These are phyloP conservation scores for Neltuma alba DNA, from an alignment of 306 rosid genomes.

Conservation along the genomic window DNA sequence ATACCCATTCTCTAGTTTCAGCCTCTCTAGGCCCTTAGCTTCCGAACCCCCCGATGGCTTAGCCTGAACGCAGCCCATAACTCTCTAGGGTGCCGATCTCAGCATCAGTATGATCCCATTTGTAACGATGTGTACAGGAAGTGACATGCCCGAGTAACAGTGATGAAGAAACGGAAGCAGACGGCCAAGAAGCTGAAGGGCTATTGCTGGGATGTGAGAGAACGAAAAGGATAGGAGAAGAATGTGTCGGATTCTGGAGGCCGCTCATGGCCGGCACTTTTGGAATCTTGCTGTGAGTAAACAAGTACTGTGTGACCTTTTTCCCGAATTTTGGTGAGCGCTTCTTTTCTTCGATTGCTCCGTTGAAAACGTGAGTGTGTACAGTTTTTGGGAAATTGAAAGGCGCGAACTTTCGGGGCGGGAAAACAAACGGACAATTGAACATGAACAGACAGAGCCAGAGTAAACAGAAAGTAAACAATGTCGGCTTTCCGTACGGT, in stretches of 20 bases:
- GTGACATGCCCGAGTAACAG: slow-evolving; percentile 10
- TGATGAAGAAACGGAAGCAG: background rate
- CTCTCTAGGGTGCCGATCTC: slow-evolving; percentile 13
- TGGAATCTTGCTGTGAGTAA: slow-evolving; percentile 35
- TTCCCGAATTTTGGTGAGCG: slow-evolving; percentile 1
- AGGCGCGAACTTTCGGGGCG: slow-evolving; percentile 1
- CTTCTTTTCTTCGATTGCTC: background rate
- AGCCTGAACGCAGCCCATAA: slow-evolving; percentile 80
- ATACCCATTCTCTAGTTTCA: slow-evolving; percentile 68
- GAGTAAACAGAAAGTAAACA: background rate
- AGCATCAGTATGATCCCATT: background rate
- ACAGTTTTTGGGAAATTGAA: background rate
- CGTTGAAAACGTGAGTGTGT: background rate
- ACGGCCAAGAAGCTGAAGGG: background rate
- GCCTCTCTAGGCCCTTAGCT: slow-evolving; percentile 43
- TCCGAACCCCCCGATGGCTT: slow-evolving; percentile 44
- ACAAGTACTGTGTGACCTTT: slow-evolving; percentile 22
- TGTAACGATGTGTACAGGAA: background rate
- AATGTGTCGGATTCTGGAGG: slow-evolving; percentile 13
- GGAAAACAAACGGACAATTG: background rate
- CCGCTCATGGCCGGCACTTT: slow-evolving; percentile 83
- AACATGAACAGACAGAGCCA: background rate
- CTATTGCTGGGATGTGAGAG: background rate
- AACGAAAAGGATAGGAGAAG: slow-evolving; percentile 25
- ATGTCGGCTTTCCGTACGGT: background rate